These are phyloP conservation scores for Cercospora sp. DNA, from an alignment of 2,329 filamentous ascomycete species.

Conservation along the genomic window DNA sequence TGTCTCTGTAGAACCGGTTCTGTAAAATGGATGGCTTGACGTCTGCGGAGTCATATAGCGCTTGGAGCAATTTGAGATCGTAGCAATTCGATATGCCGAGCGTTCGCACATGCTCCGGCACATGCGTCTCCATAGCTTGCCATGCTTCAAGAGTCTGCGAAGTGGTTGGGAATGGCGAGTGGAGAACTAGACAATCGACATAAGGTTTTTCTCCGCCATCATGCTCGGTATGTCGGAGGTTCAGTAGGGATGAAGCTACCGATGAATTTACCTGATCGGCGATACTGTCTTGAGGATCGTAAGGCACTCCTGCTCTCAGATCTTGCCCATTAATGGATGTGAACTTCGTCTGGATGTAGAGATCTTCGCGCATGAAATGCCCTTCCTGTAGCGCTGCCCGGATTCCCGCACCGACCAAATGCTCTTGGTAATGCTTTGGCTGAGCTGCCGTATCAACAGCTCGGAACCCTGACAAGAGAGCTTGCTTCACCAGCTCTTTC, in stretches of 20 bases:
- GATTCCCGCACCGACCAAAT: slow-evolving; percentile 67
- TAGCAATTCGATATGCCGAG: slow-evolving; percentile 76
- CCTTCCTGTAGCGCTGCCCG: slow-evolving; percentile 58
- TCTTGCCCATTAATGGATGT: slow-evolving; percentile 66
- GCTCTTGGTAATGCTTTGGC: slow-evolving; percentile 74
- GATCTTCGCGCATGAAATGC: slow-evolving; percentile 57
- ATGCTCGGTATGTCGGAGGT: slow-evolving; percentile 52
- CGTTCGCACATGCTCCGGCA: slow-evolving; percentile 63
- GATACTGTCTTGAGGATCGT: slow-evolving; percentile 59
- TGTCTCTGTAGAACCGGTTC: slow-evolving; percentile 68
- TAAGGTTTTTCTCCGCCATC: slow-evolving; percentile 47
- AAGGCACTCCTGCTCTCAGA: slow-evolving; percentile 57
- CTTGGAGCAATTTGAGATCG: slow-evolving; percentile 54
- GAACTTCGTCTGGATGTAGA: slow-evolving; percentile 86
- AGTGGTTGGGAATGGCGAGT: slow-evolving; percentile 55
- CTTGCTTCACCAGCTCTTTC: slow-evolving; percentile 65
- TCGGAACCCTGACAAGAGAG: slow-evolving; percentile 68
- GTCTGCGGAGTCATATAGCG: slow-evolving; percentile 50
- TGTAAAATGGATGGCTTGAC: slow-evolving; percentile 67
- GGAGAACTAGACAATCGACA: slow-evolving; percentile 60
- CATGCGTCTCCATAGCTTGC: slow-evolving; percentile 64
- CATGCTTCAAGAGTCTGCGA: slow-evolving; percentile 63
- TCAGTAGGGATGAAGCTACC: slow-evolving; percentile 64
- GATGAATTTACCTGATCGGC: slow-evolving; percentile 67
- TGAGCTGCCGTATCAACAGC: slow-evolving; percentile 74